These are phyloP conservation scores for Eucalyptus dawsonii DNA, from an alignment of 345 rosid species.

Conservation along the genomic window DNA sequence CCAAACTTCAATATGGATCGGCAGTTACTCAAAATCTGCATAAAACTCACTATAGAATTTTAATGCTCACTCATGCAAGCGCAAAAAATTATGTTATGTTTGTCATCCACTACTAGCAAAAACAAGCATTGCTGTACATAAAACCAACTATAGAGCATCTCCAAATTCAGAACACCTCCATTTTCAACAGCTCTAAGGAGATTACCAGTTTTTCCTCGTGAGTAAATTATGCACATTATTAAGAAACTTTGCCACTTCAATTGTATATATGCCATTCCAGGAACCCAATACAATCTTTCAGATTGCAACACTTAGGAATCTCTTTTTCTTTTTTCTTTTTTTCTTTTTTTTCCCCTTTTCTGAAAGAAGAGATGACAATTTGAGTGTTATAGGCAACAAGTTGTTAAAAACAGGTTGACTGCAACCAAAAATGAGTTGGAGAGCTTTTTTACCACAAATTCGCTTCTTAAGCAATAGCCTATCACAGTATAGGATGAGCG, in stretches of 20 bases:
- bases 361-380: too few species aligned
- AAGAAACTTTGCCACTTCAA: neutral
- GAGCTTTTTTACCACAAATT: too few species aligned
- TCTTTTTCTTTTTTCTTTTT: too few species aligned
- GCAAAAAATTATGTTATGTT: neutral
- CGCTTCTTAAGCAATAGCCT: too few species aligned
- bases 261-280: too few species aligned
- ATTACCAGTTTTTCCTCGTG: neutral
- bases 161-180: neutral
- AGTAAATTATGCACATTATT: neutral
- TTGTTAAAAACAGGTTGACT: too few species aligned
- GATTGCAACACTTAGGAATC: too few species aligned
- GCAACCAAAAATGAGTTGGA: too few species aligned
- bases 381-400: too few species aligned
- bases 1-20: slow-evolving; percentile 64
- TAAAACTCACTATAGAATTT: neutral
- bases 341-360: too few species aligned
- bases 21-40: slow-evolving; percentile 77
- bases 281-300: too few species aligned
- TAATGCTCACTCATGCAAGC: neutral
- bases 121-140: neutral
- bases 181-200: neutral
- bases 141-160: rapidly evolving
- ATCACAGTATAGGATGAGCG: too few species aligned
- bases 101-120: neutral